Evolutionary conservation across 2,329 filamentous ascomycete species (phyloP), one percentile per base, ranked within the genome.

Genomic region (Ilyonectria destructans): DNA sequence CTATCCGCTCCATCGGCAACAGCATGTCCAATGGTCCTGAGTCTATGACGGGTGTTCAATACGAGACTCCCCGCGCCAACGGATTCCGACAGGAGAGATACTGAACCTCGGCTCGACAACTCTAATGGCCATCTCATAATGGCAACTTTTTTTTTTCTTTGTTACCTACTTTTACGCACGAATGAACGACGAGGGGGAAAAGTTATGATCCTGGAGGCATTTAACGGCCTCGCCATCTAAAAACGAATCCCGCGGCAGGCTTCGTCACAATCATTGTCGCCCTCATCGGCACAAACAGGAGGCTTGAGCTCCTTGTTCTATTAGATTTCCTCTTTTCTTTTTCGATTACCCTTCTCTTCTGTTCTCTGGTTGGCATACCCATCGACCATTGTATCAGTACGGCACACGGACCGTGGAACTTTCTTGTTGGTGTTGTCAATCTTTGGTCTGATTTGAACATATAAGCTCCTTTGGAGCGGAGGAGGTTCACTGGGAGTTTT

Each of bases 41-140:
- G 23, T 88, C 88, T 1, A 92, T 92, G 90, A 90, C 88, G 1
- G 90, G 90, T 2, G 88, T 92, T 6, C 89, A 91, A 75, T 92
- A 91, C 58, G 88, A 90, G 31, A 80, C 81, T 6, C 81, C 85
- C 2, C 82, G 84, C 23, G 70, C 80, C 8, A 86, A 85, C 66
- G 85, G 85, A 6, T 89, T 83, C 71, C 84, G 86, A 48, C 77
- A 75, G 63, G 84, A 82, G 49, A 75, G 81, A 59, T 82, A 81
- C 64, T 83, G 37, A 70, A 56, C 51, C 29, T 29, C 15, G 31
- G 59, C 40, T n/a, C 52, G 40, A 2, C 40, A 43, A 46, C 33
- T 62, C 43, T 57, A 19, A 40, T 60, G 13, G 23, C 46, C 26
- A 60, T 51, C 48, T 58, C 43, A 33, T 49, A 55, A 63, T 49